Conservation (phyloP, 2,329 filamentous ascomycete genomes). For the Fragosphaeria purpurea region DNA sequence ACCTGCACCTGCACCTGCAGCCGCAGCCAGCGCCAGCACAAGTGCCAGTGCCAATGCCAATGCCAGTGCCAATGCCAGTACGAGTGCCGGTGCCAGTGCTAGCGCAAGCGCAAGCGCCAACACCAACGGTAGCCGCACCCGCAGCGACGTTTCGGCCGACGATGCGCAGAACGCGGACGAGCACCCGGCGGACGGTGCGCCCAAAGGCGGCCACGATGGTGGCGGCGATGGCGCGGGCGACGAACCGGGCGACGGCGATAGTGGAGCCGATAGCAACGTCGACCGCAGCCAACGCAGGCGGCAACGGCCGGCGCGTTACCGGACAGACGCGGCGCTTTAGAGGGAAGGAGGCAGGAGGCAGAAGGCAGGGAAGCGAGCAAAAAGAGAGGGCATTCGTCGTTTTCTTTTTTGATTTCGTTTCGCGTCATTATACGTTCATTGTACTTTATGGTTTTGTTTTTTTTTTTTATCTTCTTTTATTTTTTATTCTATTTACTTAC, state of each 20-base stretch:
- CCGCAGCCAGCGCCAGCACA: too few species aligned
- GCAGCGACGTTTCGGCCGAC: constrained; percentile 8
- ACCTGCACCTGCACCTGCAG: too few species aligned
- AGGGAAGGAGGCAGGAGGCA: background rate
- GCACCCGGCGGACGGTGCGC: background rate
- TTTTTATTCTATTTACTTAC: too few species aligned
- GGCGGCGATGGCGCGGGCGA: background rate
- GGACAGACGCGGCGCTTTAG: background rate
- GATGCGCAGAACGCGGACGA: constrained; percentile 1
- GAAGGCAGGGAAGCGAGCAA: too few species aligned
- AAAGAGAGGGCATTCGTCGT: background rate
- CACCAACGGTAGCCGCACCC: too few species aligned
- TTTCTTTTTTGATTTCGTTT: background rate
- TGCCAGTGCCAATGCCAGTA: too few species aligned
- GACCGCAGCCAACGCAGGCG: constrained; percentile 10
- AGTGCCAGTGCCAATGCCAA: too few species aligned
- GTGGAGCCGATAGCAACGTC: constrained; percentile 3
- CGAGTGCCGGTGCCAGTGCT: too few species aligned
- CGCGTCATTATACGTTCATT: background rate
- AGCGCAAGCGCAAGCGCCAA: background rate
- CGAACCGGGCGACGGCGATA: background rate
- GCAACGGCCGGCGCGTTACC: constrained; percentile 12
- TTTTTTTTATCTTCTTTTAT: too few species aligned
- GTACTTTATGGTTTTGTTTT: background rate
- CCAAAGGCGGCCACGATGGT: background rate